A percentile compares a stretch with the other conserved stretches of the same genome.
These are phyloP conservation scores for Cubamyces sp. DNA, from an alignment of 768 basidiomycete species.

Conservation along the genomic window DNA sequence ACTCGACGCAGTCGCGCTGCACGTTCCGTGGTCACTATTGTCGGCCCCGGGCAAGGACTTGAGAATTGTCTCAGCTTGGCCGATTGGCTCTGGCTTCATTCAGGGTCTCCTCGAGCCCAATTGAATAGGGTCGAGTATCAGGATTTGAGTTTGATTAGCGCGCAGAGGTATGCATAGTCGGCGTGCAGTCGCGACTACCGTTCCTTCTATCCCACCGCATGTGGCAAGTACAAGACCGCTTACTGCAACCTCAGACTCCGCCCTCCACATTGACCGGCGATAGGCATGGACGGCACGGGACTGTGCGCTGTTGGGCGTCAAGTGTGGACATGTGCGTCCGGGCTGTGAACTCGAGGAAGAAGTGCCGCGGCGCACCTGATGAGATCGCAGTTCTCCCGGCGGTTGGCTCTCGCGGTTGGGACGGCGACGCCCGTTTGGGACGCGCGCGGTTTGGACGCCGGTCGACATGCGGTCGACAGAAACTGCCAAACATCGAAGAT, in stretches of 20 bases:
- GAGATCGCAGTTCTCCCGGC: conserved; percentile 14
- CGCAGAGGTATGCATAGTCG: background rate
- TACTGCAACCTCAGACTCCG: background rate
- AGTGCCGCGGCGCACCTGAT: conserved; percentile 1
- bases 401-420: background rate
- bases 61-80: too few species aligned
- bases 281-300: conserved; percentile 2
- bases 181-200: background rate
- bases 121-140: conserved; percentile 1
- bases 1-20: too few species aligned
- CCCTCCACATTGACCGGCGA: conserved; percentile 4
- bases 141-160: conserved; percentile 10
- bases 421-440: conserved; percentile 1
- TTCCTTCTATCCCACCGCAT: background rate
- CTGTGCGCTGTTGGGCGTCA: background rate
- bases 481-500: conserved; percentile 25
- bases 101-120: too few species aligned
- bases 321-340: conserved; percentile 1
- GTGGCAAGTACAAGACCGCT: background rate
- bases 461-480: conserved; percentile 22
- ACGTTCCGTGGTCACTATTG: too few species aligned
- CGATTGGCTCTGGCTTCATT: too few species aligned
- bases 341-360: conserved; percentile 2
- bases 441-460: conserved; percentile 14
- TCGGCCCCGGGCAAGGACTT: too few species aligned